These are phyloP conservation scores for Nidularia pulvinata DNA, from an alignment of 768 basidiomycete species.

Conservation along the genomic window DNA sequence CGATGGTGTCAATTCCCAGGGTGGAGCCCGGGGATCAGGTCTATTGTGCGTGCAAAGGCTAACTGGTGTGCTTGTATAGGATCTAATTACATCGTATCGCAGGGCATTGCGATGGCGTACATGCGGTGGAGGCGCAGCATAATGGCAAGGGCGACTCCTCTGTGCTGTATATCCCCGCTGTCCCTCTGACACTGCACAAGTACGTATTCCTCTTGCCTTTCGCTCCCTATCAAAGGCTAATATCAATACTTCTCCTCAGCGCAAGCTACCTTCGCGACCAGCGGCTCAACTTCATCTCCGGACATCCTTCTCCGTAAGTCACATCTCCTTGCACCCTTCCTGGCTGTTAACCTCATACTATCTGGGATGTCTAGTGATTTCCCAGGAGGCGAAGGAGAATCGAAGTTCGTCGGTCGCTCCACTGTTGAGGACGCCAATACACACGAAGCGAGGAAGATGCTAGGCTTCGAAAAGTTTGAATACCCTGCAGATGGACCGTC, in stretches of 20 bases:
- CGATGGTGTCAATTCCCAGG: constrained; percentile 57
- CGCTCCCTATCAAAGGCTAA: neutral
- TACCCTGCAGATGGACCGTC: neutral
- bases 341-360: neutral
- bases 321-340: neutral
- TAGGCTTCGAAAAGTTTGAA: constrained; percentile 40
- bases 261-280: constrained; percentile 50
- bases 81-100: neutral
- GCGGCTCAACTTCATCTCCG: constrained; percentile 39
- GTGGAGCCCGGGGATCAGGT: constrained; percentile 69
- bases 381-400: constrained; percentile 52
- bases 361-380: constrained; percentile 43
- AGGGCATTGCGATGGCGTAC: constrained; percentile 59
- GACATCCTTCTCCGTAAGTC: constrained; percentile 49
- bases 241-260: constrained; percentile 18
- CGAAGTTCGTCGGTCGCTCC: constrained; percentile 35
- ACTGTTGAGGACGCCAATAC: constrained; percentile 26
- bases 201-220: constrained; percentile 14
- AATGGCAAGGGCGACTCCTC: constrained; percentile 47
- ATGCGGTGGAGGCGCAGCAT: constrained; percentile 53
- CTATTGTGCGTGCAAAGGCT: constrained; percentile 53
- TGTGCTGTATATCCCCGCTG: constrained; percentile 57
- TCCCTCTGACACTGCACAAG: constrained; percentile 50
- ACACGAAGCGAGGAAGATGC: constrained; percentile 30
- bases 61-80: too few species aligned